Conservation (phyloP, 2,329 filamentous ascomycete species). For the Trichoderma sp. region DNA sequence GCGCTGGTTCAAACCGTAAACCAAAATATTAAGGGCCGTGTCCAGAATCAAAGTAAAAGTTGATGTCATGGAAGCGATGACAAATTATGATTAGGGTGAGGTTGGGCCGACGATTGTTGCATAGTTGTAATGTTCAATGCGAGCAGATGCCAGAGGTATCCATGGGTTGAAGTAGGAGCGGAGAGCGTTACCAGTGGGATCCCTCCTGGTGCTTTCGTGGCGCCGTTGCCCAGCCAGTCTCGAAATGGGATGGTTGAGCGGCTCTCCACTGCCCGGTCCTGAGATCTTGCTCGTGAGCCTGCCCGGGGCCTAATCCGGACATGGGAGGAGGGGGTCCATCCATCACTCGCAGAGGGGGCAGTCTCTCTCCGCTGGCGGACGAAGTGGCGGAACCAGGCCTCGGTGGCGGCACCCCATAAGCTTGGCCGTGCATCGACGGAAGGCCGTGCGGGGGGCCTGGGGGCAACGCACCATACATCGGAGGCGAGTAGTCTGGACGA, state of each 20-base stretch:
- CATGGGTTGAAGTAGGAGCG: not conserved
- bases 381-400: slow-evolving; percentile 45
- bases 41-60: slow-evolving; percentile 17
- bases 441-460: slow-evolving; percentile 43
- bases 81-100: slow-evolving; percentile 6
- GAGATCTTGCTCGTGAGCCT: slow-evolving; percentile 42
- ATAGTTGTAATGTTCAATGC: slow-evolving; percentile 8
- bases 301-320: slow-evolving; percentile 34
- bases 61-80: slow-evolving; percentile 11
- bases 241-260: slow-evolving; percentile 38
- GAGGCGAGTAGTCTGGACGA: slow-evolving; percentile 47
- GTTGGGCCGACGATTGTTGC: not conserved
- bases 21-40: slow-evolving; percentile 22
- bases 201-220: slow-evolving; percentile 34
- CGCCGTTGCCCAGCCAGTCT: slow-evolving; percentile 45
- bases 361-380: slow-evolving; percentile 45
- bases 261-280: slow-evolving; percentile 44
- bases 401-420: slow-evolving; percentile 43
- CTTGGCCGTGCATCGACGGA: slow-evolving; percentile 46
- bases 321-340: slow-evolving; percentile 41
- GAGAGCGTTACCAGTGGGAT: slow-evolving; percentile 28
- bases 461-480: slow-evolving; percentile 45
- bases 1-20: slow-evolving; percentile 26
- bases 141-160: slow-evolving; percentile 2
- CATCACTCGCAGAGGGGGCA: slow-evolving; percentile 53